Base-by-base conservation (phyloP, 768 basidiomycete genomes). In the Holtermanniella nyarrowii region DNA sequence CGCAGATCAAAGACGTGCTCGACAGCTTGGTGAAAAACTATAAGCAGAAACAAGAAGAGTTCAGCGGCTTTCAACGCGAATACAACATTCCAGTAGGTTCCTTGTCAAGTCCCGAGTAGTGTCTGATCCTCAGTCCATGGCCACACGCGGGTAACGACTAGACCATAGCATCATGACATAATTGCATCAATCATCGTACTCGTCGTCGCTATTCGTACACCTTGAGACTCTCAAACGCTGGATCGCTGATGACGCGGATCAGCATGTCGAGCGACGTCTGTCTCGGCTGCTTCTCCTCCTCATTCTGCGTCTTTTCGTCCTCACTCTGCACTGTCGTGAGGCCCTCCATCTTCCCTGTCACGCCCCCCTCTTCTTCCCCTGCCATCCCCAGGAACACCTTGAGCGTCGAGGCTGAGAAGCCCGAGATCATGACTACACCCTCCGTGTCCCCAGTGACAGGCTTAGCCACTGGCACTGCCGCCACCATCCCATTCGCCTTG, bases 1-100 rank as follows among this genome's bases (percentile, higher is more conserved):
- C 5, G 1, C 68, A 95, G 87, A 93, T 97, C 57, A 80, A 78
- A 55, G 83, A 83, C 55, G 86, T 89, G 21, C 77, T 96, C 43
- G 69, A 81, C 25, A 84, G 75, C 42, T 77, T 97, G 52, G 76
- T 84, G 23, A 83, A 84, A 56, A 88, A 89, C 73, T 91, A 96
- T 76, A 88, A 87, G 73, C 49, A 57, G 25, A 69, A 61, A 44
- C 69, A 73, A 43, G 60, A 56, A 42, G 72, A 73, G 18, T 71
- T 73, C 52, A 58, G 54, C 27, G 39, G 26, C 4, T 73, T 71
- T 54, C 58, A 63, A 46, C 61, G 61, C 24, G 68, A 73, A 44
- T 59, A 68, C 55, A 66, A 66, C 25, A 74, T 77, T 47, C 90
- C 86, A 72, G 91, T 70, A 42, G 58, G 69, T 61, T 7, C 16